Evolutionary conservation across 73 alveolate species (phyloP).

Genomic region (Paramecium biaurelia): DNA sequence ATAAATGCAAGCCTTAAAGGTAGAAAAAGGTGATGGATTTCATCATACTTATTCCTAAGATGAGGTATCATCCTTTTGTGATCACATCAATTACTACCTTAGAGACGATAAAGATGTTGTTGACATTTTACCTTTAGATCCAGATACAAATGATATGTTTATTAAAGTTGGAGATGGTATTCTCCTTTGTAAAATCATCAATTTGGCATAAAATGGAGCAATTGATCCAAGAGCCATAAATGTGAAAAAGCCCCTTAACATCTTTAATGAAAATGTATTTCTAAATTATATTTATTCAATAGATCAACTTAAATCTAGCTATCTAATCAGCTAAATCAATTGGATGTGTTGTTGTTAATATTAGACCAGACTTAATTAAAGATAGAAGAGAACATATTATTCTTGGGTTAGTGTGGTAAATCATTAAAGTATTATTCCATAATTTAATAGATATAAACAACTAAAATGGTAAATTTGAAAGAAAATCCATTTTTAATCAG

Average conservation of each 20-base stretch:
- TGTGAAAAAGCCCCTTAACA: conserved; percentile 78
- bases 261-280: conserved; percentile 81
- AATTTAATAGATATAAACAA: conserved; percentile 44
- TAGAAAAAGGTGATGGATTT: conserved; percentile 1
- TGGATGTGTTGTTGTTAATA: conserved; percentile 84
- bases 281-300: background rate
- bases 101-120: conserved; percentile 83
- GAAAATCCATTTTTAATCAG: conserved; percentile 88
- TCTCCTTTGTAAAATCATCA: conserved; percentile 84
- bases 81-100: conserved; percentile 59
- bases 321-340: conserved; percentile 91
- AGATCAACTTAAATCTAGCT: conserved; percentile 88
- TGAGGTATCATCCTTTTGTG: conserved; percentile 53
- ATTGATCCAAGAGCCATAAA: conserved; percentile 90
- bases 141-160: conserved; percentile 87
- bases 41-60: conserved; percentile 54
- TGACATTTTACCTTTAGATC: conserved; percentile 88
- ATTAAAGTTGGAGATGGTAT: conserved; percentile 86
- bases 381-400: conserved; percentile 83
- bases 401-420: conserved; percentile 92
- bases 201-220: conserved; percentile 83
- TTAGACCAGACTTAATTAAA: conserved; percentile 80
- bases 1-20: background rate
- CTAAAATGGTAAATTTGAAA: conserved; percentile 73
- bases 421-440: conserved; percentile 70